Evolutionary conservation across 2,329 filamentous ascomycete species (phyloP), one percentile per base, ranked within the genome.

Genomic region (Gyromitra esculenta): DNA sequence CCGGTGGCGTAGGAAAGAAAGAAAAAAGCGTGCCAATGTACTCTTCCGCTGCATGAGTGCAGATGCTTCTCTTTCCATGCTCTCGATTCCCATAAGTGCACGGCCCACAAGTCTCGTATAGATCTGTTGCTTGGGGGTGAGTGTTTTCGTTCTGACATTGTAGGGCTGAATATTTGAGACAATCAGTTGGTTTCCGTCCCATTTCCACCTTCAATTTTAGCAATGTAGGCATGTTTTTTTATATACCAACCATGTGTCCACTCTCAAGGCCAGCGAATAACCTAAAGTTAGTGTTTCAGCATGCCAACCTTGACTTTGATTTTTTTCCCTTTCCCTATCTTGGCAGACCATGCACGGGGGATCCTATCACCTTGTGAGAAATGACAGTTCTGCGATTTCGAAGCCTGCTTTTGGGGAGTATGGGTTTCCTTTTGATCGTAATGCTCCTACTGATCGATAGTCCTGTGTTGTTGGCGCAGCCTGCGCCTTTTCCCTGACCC

Each of bases 131-230:
- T 59, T n/a, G 54, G 11, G 15, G 43, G 43, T 5, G 4, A 4
- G 15, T 45, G 11, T 15, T 45, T 45, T 31, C 45, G 39, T 21
- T 5, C 15, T 45, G 43, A 43, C 8, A 25, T 15, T 18, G 63
- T 73, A 73, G 63, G 70, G 70, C 70, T 73, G 63, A 39, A 8
- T 21, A 25, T 67, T n/a, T 63, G 56, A 62, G 54, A 67, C 54
- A 66, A 50, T 62, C 41, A 7, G 21, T 54, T 31, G 25, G 50
- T 31, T 69, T 60, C 43, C 56, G 35, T 62, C 56, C 15, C 15
- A 54, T 70, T 11, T 7, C 67, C 35, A 25, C 56, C 35, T 39
- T 54, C 50, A n/a, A 57, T 41, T 39, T 39, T 11, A 6, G 25
- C 9, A 60, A 31, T 15, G 8, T 41, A 35, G 56, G 35, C 7